Conservation (phyloP, 2,329 filamentous ascomycete species). For the Pseudocercospora cruenta region DNA sequence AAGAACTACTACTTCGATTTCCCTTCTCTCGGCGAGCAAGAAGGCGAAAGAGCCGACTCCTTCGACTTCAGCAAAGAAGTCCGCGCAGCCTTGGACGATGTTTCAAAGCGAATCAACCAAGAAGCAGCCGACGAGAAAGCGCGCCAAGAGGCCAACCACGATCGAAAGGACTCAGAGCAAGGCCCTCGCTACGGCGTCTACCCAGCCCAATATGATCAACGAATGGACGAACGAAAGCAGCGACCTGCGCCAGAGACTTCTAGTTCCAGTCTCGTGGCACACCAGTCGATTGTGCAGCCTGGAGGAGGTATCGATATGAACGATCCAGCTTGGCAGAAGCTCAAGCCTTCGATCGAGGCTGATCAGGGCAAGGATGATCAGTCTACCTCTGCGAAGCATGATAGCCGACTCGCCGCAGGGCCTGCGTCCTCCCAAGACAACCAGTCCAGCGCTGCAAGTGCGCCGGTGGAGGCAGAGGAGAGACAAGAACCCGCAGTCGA, state of each 20-base stretch:
- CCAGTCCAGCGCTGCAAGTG: too few relatives aligned
- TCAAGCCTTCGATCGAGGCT: not conserved
- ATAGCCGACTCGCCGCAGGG: too few relatives aligned
- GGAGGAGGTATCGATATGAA: not conserved
- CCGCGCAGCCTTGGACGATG: not conserved
- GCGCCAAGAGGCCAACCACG: not conserved
- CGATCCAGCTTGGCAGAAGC: not conserved
- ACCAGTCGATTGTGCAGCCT: not conserved
- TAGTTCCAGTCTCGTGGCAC: not conserved
- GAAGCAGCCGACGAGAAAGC: not conserved
- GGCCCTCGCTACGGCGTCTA: not conserved
- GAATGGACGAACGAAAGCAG: not conserved
- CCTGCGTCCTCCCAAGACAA: too few relatives aligned
- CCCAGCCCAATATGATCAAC: not conserved
- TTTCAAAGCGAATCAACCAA: not conserved
- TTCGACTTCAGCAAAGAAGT: not conserved
- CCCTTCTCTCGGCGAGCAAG: not conserved
- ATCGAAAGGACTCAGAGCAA: not conserved
- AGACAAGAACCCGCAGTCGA: too few relatives aligned
- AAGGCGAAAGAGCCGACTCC: not conserved
- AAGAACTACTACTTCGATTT: not conserved
- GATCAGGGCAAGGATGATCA: too few relatives aligned
- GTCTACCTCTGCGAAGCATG: too few relatives aligned
- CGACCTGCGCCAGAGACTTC: not conserved
- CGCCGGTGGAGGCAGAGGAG: not conserved